Conservation (phyloP, 202 grass and related monocot genomes). For the Miscanthus sacchariflorus region DNA sequence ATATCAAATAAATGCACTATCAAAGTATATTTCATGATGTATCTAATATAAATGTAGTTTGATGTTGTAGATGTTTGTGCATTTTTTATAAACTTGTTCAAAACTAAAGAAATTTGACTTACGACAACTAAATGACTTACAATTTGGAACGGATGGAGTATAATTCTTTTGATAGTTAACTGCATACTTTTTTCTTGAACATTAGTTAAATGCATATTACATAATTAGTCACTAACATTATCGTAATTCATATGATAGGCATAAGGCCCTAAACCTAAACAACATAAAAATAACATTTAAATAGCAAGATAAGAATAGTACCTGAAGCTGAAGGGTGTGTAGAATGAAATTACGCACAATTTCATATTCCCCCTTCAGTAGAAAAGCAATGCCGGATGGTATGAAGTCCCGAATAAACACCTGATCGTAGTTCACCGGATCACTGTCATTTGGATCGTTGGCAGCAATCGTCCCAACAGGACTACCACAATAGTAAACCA, state of each 20-base stretch:
- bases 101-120: neutral
- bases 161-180: neutral
- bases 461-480: conserved; percentile 94
- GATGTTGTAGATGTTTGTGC: neutral
- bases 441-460: conserved; percentile 84
- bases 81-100: neutral
- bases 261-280: conserved; percentile 6
- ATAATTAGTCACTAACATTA: neutral
- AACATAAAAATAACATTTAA: neutral
- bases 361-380: conserved; percentile 91
- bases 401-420: conserved; percentile 95
- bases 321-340: conserved; percentile 98
- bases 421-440: conserved; percentile 87
- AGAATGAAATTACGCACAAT: conserved; percentile 96
- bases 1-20: neutral
- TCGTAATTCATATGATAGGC: neutral
- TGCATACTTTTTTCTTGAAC: neutral
- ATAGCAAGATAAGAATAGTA: conserved; percentile 37
- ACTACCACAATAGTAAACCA: conserved; percentile 87
- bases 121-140: neutral
- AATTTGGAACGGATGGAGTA: neutral
- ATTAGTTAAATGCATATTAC: conserved; percentile 20
- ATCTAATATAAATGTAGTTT: neutral
- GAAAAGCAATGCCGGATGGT: conserved; percentile 90
- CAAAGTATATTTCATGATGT: neutral